A percentile compares a stretch with the other conserved stretches of the same genome.
These are phyloP conservation scores for Achaetomiella virescens DNA, from an alignment of 495 filamentous ascomycete genomes.

Conservation along the genomic window DNA sequence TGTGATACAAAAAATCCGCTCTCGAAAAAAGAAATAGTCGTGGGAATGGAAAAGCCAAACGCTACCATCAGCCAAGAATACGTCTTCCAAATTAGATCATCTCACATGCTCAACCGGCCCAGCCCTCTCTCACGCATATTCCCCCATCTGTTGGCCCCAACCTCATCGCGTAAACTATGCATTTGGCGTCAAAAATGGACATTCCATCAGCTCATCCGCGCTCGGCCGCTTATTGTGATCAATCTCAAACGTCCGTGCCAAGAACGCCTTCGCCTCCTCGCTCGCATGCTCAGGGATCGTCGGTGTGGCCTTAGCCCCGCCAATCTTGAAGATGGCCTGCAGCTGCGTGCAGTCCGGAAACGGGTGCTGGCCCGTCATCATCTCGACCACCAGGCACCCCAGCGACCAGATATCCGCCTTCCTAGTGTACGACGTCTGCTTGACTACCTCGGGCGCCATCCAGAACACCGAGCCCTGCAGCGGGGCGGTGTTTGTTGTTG, in stretches of 20 bases:
- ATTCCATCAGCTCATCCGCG: slow-evolving; percentile 80
- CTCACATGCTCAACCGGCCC: no score
- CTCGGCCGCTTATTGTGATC: slow-evolving; percentile 87
- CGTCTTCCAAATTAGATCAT: no score
- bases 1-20: neutral
- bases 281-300: slow-evolving; percentile 85
- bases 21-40: no score
- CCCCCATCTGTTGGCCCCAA: neutral
- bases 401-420: slow-evolving; percentile 99
- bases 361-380: slow-evolving; percentile 95
- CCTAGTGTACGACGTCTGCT: slow-evolving; percentile 93
- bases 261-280: slow-evolving; percentile 76
- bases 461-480: slow-evolving; percentile 97
- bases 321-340: slow-evolving; percentile 98
- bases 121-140: no score
- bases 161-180: no score
- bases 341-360: slow-evolving; percentile 96
- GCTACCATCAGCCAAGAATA: no score
- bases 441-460: slow-evolving; percentile 99
- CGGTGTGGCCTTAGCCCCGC: slow-evolving; percentile 75
- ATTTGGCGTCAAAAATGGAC: slow-evolving; percentile 66
- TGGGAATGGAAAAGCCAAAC: no score
- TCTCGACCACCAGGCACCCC: slow-evolving; percentile 94
- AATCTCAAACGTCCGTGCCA: slow-evolving; percentile 86
- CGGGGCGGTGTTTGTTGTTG: slow-evolving; percentile 75